phyloP scores from a whole-genome alignment of 2,329 filamentous ascomycete species.

The Byssoonygena ceratinophila region DNA sequence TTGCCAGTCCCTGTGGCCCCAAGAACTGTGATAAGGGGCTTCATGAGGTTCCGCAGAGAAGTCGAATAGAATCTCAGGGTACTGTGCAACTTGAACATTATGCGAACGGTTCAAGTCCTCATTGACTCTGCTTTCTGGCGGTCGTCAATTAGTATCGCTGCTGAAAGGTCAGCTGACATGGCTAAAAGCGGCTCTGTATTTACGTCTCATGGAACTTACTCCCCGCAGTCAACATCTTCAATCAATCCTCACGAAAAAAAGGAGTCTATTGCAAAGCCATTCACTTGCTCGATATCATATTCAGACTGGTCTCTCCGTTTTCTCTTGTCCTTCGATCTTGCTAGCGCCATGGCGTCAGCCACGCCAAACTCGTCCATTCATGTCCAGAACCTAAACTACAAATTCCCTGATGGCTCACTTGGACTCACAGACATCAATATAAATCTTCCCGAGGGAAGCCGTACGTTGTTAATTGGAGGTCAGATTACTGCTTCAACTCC shows the following conservation, averaged over 20 bases:
- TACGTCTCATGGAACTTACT: neutral
- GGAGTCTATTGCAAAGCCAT: neutral
- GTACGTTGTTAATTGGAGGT: slow-evolving; percentile 85
- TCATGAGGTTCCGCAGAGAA: slow-evolving; percentile 23
- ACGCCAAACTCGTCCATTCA: slow-evolving; percentile 50
- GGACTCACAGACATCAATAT: slow-evolving; percentile 66
- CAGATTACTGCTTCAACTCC: slow-evolving; percentile 20
- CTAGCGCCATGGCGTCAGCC: slow-evolving; percentile 7
- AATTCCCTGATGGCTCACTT: slow-evolving; percentile 73
- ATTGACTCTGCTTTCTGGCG: neutral
- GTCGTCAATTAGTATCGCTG: too few relatives aligned
- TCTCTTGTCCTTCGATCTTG: neutral
- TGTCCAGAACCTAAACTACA: slow-evolving; percentile 70
- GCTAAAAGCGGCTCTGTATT: too few relatives aligned
- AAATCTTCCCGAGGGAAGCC: slow-evolving; percentile 66
- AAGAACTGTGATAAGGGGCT: slow-evolving; percentile 66
- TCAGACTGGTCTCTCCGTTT: neutral
- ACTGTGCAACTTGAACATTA: slow-evolving; percentile 1
- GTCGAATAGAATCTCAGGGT: slow-evolving; percentile 7
- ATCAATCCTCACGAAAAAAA: neutral
- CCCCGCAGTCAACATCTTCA: neutral
- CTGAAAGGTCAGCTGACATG: too few relatives aligned
- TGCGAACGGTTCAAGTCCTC: neutral
- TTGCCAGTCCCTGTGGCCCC: slow-evolving; percentile 91
- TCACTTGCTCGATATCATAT: neutral